These are phyloP conservation scores for Iris pallida DNA, from an alignment of 116 monocot genomes.

Conservation along the genomic window DNA sequence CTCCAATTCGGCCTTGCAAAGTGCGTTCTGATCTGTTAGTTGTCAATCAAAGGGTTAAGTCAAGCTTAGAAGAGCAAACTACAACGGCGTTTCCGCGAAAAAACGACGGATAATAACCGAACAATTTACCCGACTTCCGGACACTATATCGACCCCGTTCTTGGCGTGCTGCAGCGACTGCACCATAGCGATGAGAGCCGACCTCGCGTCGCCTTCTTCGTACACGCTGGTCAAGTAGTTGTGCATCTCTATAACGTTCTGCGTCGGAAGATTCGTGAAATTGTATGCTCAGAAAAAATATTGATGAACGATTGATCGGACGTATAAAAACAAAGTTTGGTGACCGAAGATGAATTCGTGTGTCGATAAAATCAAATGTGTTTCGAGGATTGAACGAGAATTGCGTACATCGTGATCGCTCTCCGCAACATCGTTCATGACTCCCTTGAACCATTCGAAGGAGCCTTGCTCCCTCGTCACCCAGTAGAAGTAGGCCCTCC, in stretches of 20 bases:
- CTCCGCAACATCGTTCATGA: conserved; percentile 93
- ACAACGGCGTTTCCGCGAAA: no score
- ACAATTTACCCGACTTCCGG: conserved; percentile 76
- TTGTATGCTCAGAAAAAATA: no score
- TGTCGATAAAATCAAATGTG: no score
- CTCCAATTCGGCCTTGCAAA: conserved; percentile 97
- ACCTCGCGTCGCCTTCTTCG: conserved; percentile 90
- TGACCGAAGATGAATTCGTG: no score
- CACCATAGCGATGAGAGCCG: conserved; percentile 83
- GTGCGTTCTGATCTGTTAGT: conserved; percentile 82
- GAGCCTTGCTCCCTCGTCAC: conserved; percentile 95
- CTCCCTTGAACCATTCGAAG: conserved; percentile 96
- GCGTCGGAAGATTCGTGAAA: no score
- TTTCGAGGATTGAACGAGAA: no score
- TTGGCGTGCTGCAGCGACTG: conserved; percentile 89
- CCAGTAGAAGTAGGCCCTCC: conserved; percentile 95
- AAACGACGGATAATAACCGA: no score
- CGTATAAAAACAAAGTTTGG: no score
- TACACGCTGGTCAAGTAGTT: conserved; percentile 95
- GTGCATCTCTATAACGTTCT: conserved; percentile 95
- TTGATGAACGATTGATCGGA: no score
- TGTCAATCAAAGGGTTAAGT: no score
- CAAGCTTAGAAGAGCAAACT: no score
- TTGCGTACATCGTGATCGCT: conserved; percentile 66
- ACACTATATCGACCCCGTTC: conserved; percentile 83